phyloP scores from a whole-genome alignment of 2,329 filamentous ascomycete genomes.

The Colletotrichum eleusines region DNA sequence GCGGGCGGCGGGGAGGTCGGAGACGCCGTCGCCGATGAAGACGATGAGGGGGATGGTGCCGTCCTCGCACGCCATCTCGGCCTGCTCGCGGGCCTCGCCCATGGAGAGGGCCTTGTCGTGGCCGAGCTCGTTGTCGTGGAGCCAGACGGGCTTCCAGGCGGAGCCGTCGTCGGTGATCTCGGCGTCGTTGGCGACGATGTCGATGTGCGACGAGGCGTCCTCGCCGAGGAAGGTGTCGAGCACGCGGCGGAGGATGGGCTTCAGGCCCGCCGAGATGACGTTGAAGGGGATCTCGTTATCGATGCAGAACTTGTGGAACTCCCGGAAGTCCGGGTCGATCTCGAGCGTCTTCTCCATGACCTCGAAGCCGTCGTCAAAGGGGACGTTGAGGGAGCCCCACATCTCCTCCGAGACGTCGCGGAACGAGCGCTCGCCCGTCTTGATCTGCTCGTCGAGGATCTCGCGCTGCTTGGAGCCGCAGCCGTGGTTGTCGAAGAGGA shows the following conservation, averaged over 20 bases:
- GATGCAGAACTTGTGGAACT: conserved; percentile 74
- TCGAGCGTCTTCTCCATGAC: conserved; percentile 72
- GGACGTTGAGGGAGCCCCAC: conserved; percentile 75
- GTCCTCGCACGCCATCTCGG: conserved; percentile 66
- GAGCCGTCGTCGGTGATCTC: conserved; percentile 68
- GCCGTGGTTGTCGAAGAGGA: conserved; percentile 75
- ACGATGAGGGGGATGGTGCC: conserved; percentile 74
- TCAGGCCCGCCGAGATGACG: conserved; percentile 76
- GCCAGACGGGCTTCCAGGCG: conserved; percentile 75
- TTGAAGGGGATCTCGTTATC: conserved; percentile 75
- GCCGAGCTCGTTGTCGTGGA: conserved; percentile 73
- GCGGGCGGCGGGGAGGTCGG: conserved; percentile 73
- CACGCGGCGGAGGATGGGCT: conserved; percentile 71
- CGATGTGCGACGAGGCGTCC: conserved; percentile 68
- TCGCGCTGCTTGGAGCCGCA: conserved; percentile 69
- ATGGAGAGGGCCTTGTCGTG: conserved; percentile 77
- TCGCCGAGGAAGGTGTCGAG: conserved; percentile 75
- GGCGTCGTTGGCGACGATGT: conserved; percentile 77
- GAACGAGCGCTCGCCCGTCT: conserved; percentile 74
- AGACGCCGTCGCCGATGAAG: conserved; percentile 78
- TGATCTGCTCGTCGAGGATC: conserved; percentile 72
- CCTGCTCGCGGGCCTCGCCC: conserved; percentile 68
- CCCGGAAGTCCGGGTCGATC: conserved; percentile 72
- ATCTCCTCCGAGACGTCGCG: conserved; percentile 79
- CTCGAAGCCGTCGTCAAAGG: conserved; percentile 76